Percentiles rank a stretch among this genome's conserved stretches.
Conservation (phyloP, 225 moss, liverwort and hornwort species). For the Takakia lepidozioides region DNA sequence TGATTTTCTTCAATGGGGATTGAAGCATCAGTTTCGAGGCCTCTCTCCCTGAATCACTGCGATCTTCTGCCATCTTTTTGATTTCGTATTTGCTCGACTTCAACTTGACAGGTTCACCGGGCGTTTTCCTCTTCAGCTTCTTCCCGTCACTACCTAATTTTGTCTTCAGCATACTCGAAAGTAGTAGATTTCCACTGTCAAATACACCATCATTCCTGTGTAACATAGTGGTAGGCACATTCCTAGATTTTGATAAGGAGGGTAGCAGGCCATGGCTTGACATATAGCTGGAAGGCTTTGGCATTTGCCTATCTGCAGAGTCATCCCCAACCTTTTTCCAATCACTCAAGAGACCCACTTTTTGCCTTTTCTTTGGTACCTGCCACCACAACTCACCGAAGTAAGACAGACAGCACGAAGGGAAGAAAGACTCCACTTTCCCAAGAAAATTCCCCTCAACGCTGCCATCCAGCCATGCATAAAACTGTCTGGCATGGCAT, state of each 20-base stretch:
- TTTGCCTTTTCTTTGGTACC: constrained; percentile 43
- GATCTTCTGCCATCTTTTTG: constrained; percentile 16
- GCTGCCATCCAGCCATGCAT: background rate
- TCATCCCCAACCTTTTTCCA: constrained; percentile 29
- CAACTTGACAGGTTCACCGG: constrained; percentile 14
- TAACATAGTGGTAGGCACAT: background rate
- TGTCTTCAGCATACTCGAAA: constrained; percentile 15
- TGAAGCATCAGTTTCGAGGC: constrained; percentile 33
- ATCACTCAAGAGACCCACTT: constrained; percentile 37
- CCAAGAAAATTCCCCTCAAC: background rate
- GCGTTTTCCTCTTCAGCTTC: constrained; percentile 22
- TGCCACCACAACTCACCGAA: constrained; percentile 8
- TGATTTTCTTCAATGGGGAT: constrained; percentile 29
- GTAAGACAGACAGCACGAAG: background rate
- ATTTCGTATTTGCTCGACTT: constrained; percentile 22
- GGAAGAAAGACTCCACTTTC: background rate
- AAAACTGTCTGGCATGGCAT: background rate
- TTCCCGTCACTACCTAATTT: background rate
- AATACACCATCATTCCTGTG: constrained; percentile 22
- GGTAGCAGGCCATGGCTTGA: constrained; percentile 14
- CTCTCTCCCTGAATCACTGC: constrained; percentile 13
- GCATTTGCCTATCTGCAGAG: constrained; percentile 10
- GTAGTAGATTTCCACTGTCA: constrained; percentile 16
- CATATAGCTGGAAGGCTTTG: constrained; percentile 23
- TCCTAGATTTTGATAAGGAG: constrained; percentile 13